Conservation (phyloP, 257 asterid species). For the Ilex asprella region DNA sequence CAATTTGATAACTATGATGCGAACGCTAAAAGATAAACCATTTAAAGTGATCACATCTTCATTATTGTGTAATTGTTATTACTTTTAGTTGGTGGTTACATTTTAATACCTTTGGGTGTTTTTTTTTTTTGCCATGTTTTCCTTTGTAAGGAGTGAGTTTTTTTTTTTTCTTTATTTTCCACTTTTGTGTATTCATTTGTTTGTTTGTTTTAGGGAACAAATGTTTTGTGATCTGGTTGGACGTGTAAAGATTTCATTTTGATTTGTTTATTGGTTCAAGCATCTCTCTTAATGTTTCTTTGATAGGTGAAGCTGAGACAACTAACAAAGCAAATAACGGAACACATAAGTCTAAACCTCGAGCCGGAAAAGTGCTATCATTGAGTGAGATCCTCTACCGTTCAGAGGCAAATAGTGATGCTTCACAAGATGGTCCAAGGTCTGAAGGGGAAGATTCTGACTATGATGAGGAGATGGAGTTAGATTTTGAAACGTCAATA, state of each 20-base stretch:
- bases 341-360: constrained; percentile 44
- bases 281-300: neutral
- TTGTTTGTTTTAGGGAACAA: too few species aligned
- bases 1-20: too few species aligned
- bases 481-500: constrained; percentile 67
- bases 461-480: constrained; percentile 74
- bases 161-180: too few species aligned
- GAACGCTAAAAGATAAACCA: too few species aligned
- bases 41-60: too few species aligned
- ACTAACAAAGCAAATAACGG: constrained; percentile 42
- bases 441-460: constrained; percentile 84
- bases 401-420: constrained; percentile 65
- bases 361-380: constrained; percentile 58
- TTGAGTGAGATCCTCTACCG: constrained; percentile 79
- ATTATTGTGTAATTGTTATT: too few species aligned
- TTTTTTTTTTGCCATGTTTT: too few species aligned
- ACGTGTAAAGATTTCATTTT: neutral
- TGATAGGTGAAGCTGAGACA: constrained; percentile 71
- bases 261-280: neutral
- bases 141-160: too few species aligned
- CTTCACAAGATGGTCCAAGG: constrained; percentile 48
- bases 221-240: too few species aligned
- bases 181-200: too few species aligned
- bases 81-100: too few species aligned
- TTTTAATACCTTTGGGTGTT: too few species aligned